A percentile compares a stretch with the other conserved stretches of the same genome.
Evolutionary conservation across 805 yeast species (phyloP).

Genomic region (Barnettozyma sp.): DNA sequence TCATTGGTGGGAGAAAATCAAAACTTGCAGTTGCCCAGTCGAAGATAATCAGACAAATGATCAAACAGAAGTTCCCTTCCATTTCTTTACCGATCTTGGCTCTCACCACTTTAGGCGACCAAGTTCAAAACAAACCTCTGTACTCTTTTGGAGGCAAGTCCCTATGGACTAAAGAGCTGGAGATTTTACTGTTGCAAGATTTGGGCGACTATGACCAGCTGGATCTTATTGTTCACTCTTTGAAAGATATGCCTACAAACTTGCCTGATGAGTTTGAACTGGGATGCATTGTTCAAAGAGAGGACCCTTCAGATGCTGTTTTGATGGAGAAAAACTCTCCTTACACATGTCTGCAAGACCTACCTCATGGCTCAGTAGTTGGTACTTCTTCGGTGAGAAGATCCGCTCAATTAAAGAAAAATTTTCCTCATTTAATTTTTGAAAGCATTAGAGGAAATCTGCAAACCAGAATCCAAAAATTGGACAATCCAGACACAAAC

Average conservation of each 20-base stretch:
- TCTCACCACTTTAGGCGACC: slow-evolving; percentile 84
- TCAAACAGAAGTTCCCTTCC: slow-evolving; percentile 55
- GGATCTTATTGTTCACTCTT: slow-evolving; percentile 87
- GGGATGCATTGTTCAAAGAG: slow-evolving; percentile 81
- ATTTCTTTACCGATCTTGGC: slow-evolving; percentile 71
- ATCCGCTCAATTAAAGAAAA: slow-evolving; percentile 79
- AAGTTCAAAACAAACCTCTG: slow-evolving; percentile 74
- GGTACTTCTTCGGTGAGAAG: slow-evolving; percentile 95
- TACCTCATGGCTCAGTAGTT: slow-evolving; percentile 80
- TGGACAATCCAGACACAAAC: slow-evolving; percentile 63
- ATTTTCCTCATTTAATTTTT: slow-evolving; percentile 69
- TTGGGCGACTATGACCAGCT: slow-evolving; percentile 60
- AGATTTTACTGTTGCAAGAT: slow-evolving; percentile 58
- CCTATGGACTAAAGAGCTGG: slow-evolving; percentile 93
- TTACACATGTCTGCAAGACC: slow-evolving; percentile 58
- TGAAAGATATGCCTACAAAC: slow-evolving; percentile 88
- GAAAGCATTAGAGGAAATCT: slow-evolving; percentile 83
- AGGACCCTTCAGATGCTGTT: slow-evolving; percentile 91
- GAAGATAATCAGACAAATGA: slow-evolving; percentile 57
- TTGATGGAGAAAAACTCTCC: slow-evolving; percentile 63
- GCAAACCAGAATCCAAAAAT: slow-evolving; percentile 72
- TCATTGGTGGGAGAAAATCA: slow-evolving; percentile 86
- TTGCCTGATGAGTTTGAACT: slow-evolving; percentile 85
- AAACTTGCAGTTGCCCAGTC: slow-evolving; percentile 83
- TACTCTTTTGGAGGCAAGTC: slow-evolving; percentile 96